Evolutionary conservation across 1,284 basidiomycete species (phyloP).

Genomic region (Heliocybe sulcata): DNA sequence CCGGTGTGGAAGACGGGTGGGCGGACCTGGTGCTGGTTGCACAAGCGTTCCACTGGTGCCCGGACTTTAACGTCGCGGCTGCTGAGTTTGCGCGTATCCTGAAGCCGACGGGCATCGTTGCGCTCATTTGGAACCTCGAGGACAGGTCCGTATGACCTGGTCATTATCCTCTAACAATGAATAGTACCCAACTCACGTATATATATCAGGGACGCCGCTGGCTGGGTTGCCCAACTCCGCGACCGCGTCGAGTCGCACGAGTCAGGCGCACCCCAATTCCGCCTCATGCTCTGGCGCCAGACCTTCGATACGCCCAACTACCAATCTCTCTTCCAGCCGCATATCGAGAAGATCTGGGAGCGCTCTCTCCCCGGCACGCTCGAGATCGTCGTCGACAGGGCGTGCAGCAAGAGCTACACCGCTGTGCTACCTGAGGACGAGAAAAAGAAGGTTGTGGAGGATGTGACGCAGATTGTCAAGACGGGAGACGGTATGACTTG

Average conservation of each 20-base stretch:
- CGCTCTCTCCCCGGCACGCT: conserved; percentile 40
- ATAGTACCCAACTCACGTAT: too few relatives aligned
- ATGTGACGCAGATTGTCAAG: conserved; percentile 41
- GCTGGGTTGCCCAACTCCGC: conserved; percentile 66
- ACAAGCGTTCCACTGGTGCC: conserved; percentile 84
- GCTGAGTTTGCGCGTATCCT: conserved; percentile 66
- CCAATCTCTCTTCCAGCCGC: conserved; percentile 40
- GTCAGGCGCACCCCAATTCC: conserved; percentile 64
- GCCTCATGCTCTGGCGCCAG: conserved; percentile 60
- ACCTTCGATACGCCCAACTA: conserved; percentile 54
- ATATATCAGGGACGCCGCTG: conserved; percentile 41
- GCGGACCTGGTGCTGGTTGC: conserved; percentile 71
- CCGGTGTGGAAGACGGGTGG: conserved; percentile 51
- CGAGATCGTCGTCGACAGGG: conserved; percentile 49
- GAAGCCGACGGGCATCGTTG: conserved; percentile 58
- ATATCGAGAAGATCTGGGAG: conserved; percentile 44
- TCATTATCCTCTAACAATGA: too few relatives aligned
- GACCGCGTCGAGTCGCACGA: conserved; percentile 62
- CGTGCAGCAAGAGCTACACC: conserved; percentile 70
- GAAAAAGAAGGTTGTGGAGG: conserved; percentile 38
- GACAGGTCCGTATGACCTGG: too few relatives aligned
- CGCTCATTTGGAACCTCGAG: conserved; percentile 75
- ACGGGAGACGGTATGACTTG: conserved; percentile 35
- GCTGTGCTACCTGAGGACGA: conserved; percentile 47
- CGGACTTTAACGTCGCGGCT: conserved; percentile 57